A percentile compares a stretch with the other conserved stretches of the same genome.
phyloP scores from a whole-genome alignment of 1,284 basidiomycete species.

The Heterobasidion annosum region DNA sequence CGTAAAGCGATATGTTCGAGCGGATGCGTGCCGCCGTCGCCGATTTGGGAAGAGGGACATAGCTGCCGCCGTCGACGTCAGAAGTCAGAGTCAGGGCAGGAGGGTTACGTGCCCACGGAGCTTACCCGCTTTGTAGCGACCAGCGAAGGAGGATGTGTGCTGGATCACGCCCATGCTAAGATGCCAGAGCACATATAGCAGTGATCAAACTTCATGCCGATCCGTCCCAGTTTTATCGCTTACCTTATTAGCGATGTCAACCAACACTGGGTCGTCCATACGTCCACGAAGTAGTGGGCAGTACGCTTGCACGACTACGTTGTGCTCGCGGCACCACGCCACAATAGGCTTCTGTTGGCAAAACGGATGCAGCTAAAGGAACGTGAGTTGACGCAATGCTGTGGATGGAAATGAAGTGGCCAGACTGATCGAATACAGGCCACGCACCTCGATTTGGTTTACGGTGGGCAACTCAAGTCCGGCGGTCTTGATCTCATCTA shows the following conservation, averaged over 20 bases:
- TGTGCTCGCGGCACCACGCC: constrained; percentile 59
- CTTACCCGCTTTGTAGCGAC: constrained; percentile 66
- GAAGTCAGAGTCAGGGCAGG: background rate
- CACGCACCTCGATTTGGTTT: constrained; percentile 73
- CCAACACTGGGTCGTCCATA: constrained; percentile 46
- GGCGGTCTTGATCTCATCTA: constrained; percentile 63
- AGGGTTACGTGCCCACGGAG: background rate
- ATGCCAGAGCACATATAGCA: too few species aligned
- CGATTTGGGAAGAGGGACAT: constrained; percentile 71
- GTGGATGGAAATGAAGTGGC: background rate
- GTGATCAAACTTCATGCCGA: too few species aligned
- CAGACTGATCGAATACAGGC: background rate
- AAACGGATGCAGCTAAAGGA: constrained; percentile 64
- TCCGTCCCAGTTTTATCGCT: constrained; percentile 20
- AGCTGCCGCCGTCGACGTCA: constrained; percentile 22
- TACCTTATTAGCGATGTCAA: constrained; percentile 49
- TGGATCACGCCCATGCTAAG: constrained; percentile 41
- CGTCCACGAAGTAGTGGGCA: constrained; percentile 63
- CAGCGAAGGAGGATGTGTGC: constrained; percentile 77
- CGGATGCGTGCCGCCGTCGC: constrained; percentile 57
- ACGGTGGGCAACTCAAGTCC: constrained; percentile 62
- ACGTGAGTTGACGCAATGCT: background rate
- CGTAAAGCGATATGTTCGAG: constrained; percentile 62
- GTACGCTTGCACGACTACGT: constrained; percentile 73
- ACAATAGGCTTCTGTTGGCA: constrained; percentile 79